Conservation (phyloP, 2,329 filamentous ascomycete species). For the Intubia oerlemansii region DNA sequence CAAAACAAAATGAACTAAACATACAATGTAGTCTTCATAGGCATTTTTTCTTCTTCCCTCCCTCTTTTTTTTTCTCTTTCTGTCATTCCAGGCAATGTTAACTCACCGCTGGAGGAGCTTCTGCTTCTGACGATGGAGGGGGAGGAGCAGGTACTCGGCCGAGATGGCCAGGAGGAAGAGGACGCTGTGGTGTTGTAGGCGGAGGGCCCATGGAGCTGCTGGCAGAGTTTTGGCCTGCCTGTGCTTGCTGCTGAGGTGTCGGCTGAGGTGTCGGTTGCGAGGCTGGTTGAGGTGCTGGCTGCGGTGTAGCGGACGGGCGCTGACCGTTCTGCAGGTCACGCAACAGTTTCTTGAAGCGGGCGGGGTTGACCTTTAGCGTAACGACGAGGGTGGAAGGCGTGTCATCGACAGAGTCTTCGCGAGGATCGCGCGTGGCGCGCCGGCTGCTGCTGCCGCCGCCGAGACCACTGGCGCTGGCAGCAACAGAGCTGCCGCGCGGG, state of each 20-base stretch:
- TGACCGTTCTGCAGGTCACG: slow-evolving; percentile 14
- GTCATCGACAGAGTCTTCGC: slow-evolving; percentile 27
- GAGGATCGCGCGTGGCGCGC: slow-evolving; percentile 34
- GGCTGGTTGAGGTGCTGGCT: too few relatives aligned
- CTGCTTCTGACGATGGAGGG: slow-evolving; percentile 34
- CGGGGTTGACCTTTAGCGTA: slow-evolving; percentile 50
- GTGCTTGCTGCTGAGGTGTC: too few relatives aligned
- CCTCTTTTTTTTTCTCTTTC: too few relatives aligned
- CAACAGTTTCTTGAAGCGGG: slow-evolving; percentile 47
- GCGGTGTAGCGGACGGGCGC: too few relatives aligned
- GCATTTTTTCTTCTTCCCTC: too few relatives aligned
- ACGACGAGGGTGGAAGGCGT: slow-evolving; percentile 48
- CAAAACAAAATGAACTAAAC: slow-evolving; percentile 4
- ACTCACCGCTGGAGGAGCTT: slow-evolving; percentile 39
- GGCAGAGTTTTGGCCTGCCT: too few relatives aligned
- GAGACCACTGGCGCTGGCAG: too few relatives aligned
- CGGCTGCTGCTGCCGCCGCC: slow-evolving; percentile 42
- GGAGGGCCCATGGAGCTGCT: slow-evolving; percentile 31
- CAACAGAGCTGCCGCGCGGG: too few relatives aligned
- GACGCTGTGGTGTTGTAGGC: slow-evolving; percentile 21
- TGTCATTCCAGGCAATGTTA: too few relatives aligned
- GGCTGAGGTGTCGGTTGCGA: too few relatives aligned
- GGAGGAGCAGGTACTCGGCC: slow-evolving; percentile 49
- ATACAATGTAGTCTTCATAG: not conserved
- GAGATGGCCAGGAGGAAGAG: slow-evolving; percentile 27